Evolutionary conservation across 1,284 basidiomycete species (phyloP).

Genomic region (Peniophora sp.): DNA sequence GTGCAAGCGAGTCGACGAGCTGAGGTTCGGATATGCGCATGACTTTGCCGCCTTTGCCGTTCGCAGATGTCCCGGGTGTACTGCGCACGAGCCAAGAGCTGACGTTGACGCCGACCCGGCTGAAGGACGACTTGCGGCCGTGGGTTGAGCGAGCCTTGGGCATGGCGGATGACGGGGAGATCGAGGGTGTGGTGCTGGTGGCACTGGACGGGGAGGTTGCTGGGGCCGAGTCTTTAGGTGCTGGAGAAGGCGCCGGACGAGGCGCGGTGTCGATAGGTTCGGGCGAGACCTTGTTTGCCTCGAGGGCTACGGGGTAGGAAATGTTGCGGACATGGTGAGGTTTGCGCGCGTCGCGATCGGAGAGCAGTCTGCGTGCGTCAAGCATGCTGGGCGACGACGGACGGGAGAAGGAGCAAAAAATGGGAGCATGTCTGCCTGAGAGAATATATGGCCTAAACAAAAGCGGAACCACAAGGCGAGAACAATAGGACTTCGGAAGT

Average conservation of each 20-base stretch:
- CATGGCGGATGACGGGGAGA: constrained; percentile 12
- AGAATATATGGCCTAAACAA: too few relatives aligned
- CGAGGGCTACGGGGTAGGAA: too few relatives aligned
- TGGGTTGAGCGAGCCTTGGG: constrained; percentile 8
- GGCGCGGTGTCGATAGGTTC: not conserved
- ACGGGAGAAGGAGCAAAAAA: not conserved
- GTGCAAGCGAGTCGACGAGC: constrained; percentile 32
- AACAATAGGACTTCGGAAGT: constrained; percentile 3
- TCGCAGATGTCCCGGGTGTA: constrained; percentile 18
- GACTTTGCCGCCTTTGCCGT: constrained; percentile 27
- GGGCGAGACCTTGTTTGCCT: too few relatives aligned
- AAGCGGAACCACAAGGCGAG: not conserved
- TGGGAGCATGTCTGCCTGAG: too few relatives aligned
- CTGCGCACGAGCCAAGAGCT: constrained; percentile 26
- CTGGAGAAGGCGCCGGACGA: not conserved
- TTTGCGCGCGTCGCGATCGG: too few relatives aligned
- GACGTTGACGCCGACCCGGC: constrained; percentile 12
- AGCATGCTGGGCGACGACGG: constrained; percentile 8
- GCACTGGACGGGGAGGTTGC: constrained; percentile 1
- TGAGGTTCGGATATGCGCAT: constrained; percentile 57
- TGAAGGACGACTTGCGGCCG: constrained; percentile 22
- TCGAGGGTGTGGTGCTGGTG: constrained; percentile 12
- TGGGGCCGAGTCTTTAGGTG: not conserved
- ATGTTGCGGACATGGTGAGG: too few relatives aligned
- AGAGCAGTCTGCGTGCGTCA: constrained; percentile 4